Base-by-base conservation (phyloP, 345 rosid genomes). In the Syzygium aromaticum region DNA sequence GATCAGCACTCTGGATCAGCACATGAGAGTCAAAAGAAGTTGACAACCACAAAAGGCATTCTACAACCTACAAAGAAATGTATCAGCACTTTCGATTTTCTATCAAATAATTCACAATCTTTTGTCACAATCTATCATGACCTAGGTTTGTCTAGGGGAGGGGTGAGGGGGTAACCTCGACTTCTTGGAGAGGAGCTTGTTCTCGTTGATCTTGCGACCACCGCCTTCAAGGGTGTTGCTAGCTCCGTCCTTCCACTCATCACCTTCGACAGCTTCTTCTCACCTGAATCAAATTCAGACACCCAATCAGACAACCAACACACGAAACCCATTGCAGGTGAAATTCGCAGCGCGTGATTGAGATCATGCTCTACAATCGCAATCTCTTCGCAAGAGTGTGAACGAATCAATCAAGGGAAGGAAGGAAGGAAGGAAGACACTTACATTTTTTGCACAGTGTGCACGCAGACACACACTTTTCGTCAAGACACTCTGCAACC, bases 171-270 rank as follows among this genome's bases (percentile, higher is more conserved):
- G 7, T 64, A 5, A 96, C 98, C 99, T 92, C 57, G 91, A 91
- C 88, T 96, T 98, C 89, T 95, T 95, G 54, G 98, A 96, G 89
- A 98, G 98, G 92, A 98, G 99, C 52, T 96, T 98, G 93, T 98
- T 98, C 95, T 98, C 99, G 90, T 98, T 98, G 93, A 95, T 90
- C 88, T 98, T 98, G 77, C 98, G 98, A 54, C 99, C 99, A 86
- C 98, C 98, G 77, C 96, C 93, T 91, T 98, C 98, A 77, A 89
- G 92, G 84, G 96, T 94, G 94, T 98, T 96, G 89, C 94, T 92
- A 88, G 99, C 99, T 86, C 99, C 99, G 90, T 95, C 98, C 95
- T 98, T 96, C 99, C 99, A 98, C 91, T 96, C 49, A 97, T 97
- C 87, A 97, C 99, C 94, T 95, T 96, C 51, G 98, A 85, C 85